Percentiles rank a stretch among this genome's conserved stretches.
phyloP scores from a whole-genome alignment of 176 grass and related monocot genomes.

The Poa annua region DNA sequence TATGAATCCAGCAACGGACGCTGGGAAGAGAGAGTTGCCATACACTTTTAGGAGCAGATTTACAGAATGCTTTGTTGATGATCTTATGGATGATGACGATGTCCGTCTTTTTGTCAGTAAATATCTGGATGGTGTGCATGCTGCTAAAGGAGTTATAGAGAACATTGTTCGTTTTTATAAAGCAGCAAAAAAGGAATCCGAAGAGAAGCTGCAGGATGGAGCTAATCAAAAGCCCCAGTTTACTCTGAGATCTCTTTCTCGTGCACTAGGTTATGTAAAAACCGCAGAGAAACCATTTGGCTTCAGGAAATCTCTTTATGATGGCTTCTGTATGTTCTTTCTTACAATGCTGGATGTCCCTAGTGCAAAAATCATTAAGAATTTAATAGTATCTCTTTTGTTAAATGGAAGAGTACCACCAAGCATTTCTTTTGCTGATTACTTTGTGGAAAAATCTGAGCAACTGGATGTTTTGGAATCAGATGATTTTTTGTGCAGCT shows the following conservation, averaged over 20 bases:
- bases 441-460: slow-evolving; percentile 52
- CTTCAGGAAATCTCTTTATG: slow-evolving; percentile 81
- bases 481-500: slow-evolving; percentile 53
- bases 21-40: slow-evolving; percentile 89
- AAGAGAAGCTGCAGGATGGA: slow-evolving; percentile 90
- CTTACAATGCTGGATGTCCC: slow-evolving; percentile 82
- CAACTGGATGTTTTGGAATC: slow-evolving; percentile 43
- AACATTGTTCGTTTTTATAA: slow-evolving; percentile 86
- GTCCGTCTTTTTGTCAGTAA: slow-evolving; percentile 75
- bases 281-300: slow-evolving; percentile 67
- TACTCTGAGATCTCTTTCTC: slow-evolving; percentile 91
- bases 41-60: slow-evolving; percentile 88
- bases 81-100: slow-evolving; percentile 90
- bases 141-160: slow-evolving; percentile 50
- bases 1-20: slow-evolving; percentile 98
- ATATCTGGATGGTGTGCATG: slow-evolving; percentile 70
- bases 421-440: slow-evolving; percentile 60
- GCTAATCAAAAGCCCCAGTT: slow-evolving; percentile 96
- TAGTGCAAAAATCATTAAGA: slow-evolving; percentile 83
- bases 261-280: slow-evolving; percentile 73
- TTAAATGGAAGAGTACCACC: slow-evolving; percentile 57
- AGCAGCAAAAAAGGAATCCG: slow-evolving; percentile 74
- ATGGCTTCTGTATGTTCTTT: slow-evolving; percentile 99
- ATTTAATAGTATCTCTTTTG: slow-evolving; percentile 62
- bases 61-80: slow-evolving; percentile 95